Base-by-base conservation (phyloP, 2,329 filamentous ascomycete genomes). In the Fusarium hainanense region DNA sequence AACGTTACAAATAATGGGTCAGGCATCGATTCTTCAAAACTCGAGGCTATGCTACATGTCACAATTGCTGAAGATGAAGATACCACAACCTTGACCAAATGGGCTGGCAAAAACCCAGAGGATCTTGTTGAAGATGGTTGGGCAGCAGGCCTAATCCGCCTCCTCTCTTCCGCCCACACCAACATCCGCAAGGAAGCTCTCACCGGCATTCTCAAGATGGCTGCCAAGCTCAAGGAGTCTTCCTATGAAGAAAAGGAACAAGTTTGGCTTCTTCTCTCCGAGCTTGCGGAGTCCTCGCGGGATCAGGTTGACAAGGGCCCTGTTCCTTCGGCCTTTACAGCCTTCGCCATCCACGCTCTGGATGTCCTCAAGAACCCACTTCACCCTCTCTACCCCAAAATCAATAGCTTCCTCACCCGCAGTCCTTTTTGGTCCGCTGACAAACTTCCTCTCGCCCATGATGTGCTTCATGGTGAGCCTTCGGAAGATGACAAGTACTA, bases 381-480 rank as follows among this genome's bases (percentile, higher is more conserved):
- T 18, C 93, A 97, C 76, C 88, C 88, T 64, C 87, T 98, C 40
- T 98, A 97, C 77, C 88, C 89, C 61, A 97, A 97, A 77, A 83
- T 96, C 79, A 97, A 97, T 82, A 84, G 86, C 8, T 98, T 94
- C 78, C 87, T 98, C 37, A 93, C 93, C 23, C 89, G 89, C 54
- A 88, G 89, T 0, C 94, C 95, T 1, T 79, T 85, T 25, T 98
- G 95, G 95, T 85, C 90, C 14, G 76, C 90, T 20, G 88, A 92
- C 63, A 90, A 89, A 75, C 88, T 96, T 25, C 87, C 96, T 10
- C 84, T 95, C n/a, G 88, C 89, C 25, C 85, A 88, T 71, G 85
- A 87, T 67, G 83, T 91, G 54, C 81, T 90, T 13, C 84, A 88
- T 61, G 86, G 89, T 54, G 87, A 90, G 65, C 92, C 93, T 1